Conservation (phyloP, 352 stramenopile genomes). For the Saprolegnia diclina region DNA sequence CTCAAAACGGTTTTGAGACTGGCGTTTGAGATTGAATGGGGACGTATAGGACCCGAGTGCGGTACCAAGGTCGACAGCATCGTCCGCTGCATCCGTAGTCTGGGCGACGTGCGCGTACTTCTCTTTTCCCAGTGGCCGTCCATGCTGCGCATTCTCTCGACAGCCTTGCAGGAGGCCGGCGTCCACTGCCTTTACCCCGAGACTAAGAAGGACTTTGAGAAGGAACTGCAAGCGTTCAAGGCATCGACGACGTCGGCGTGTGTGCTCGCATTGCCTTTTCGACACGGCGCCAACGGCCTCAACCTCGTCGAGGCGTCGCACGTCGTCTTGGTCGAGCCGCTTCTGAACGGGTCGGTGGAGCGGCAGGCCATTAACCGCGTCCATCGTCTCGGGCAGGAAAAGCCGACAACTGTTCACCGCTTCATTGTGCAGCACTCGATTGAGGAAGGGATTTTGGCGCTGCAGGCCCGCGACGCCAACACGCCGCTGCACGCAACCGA, state of each 20-base stretch:
- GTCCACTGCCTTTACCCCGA: slow-evolving; percentile 71
- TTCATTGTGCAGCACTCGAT: slow-evolving; percentile 87
- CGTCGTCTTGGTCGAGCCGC: slow-evolving; percentile 87
- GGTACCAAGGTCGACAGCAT: slow-evolving; percentile 72
- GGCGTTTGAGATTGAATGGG: neutral
- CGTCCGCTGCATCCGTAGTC: slow-evolving; percentile 38
- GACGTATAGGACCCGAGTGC: slow-evolving; percentile 36
- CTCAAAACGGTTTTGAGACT: no score
- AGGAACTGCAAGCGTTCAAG: slow-evolving; percentile 51
- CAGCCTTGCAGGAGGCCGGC: slow-evolving; percentile 35
- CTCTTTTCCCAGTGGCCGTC: slow-evolving; percentile 91
- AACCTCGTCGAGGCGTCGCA: slow-evolving; percentile 90
- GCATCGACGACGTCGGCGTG: slow-evolving; percentile 36
- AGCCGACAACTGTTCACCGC: slow-evolving; percentile 74
- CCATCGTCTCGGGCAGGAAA: slow-evolving; percentile 86
- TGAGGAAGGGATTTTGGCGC: slow-evolving; percentile 81
- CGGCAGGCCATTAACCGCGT: slow-evolving; percentile 85
- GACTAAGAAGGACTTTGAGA: slow-evolving; percentile 47
- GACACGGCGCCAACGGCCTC: slow-evolving; percentile 87
- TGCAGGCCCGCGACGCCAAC: slow-evolving; percentile 43
- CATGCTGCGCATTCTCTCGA: slow-evolving; percentile 55
- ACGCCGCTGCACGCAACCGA: neutral
- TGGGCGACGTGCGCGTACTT: slow-evolving; percentile 77
- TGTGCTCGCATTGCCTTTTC: slow-evolving; percentile 74
- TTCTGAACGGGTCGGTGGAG: slow-evolving; percentile 83